Conservation (phyloP, 1,284 basidiomycete genomes). For the Malassezia sp. region DNA sequence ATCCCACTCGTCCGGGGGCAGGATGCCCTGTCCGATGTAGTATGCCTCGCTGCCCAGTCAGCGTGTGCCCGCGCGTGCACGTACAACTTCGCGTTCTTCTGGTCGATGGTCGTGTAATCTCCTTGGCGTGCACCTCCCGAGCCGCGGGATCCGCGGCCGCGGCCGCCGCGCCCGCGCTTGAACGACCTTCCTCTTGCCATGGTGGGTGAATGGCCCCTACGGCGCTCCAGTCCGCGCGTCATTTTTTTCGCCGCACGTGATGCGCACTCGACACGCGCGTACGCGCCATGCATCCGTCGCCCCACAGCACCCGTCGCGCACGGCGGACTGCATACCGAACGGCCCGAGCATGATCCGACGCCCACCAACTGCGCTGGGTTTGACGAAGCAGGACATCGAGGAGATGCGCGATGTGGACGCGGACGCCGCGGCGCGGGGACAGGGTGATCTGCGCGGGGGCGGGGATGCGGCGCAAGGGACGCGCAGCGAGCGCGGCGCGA, state of each 20-base stretch:
- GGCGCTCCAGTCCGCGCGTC: too few relatives aligned
- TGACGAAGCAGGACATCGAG: slow-evolving; percentile 16
- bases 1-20: slow-evolving; percentile 59
- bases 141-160: slow-evolving; percentile 1
- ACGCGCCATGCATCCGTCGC: too few relatives aligned
- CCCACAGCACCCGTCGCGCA: background rate
- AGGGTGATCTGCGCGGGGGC: too few relatives aligned
- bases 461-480: too few relatives aligned
- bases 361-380: slow-evolving; percentile 13
- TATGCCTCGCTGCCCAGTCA: slow-evolving; percentile 33
- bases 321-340: background rate
- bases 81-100: slow-evolving; percentile 15
- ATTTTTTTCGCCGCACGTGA: slow-evolving; percentile 11
- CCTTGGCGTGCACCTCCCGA: slow-evolving; percentile 11
- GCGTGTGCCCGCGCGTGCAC: background rate
- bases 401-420: slow-evolving; percentile 7
- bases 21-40: slow-evolving; percentile 40
- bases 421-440: background rate
- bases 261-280: too few relatives aligned
- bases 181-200: slow-evolving; percentile 12
- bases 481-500: too few relatives aligned
- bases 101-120: slow-evolving; percentile 14
- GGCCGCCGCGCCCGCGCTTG: slow-evolving; percentile 2
- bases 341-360: slow-evolving; percentile 12
- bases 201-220: background rate